phyloP scores from a whole-genome alignment of 1,139 yeast genomes.

The Suhomyces anneliseae region DNA sequence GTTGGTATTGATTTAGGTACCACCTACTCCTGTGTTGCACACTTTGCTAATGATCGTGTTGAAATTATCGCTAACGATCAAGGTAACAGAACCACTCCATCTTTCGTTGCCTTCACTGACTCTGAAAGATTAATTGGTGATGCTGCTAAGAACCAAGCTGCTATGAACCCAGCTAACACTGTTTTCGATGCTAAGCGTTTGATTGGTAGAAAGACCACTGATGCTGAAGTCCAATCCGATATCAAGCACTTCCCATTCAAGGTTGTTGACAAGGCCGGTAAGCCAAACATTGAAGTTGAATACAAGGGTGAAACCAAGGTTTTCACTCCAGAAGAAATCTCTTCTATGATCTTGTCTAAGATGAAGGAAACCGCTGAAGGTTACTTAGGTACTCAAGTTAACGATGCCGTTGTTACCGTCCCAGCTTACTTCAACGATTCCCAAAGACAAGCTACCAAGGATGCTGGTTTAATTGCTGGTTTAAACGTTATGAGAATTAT shows the following conservation, averaged over 20 bases:
- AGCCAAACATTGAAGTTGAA: constrained; percentile 62
- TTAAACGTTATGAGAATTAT: constrained; percentile 59
- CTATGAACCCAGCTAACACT: constrained; percentile 65
- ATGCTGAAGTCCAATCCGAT: constrained; percentile 57
- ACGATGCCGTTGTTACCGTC: constrained; percentile 75
- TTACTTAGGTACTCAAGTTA: constrained; percentile 60
- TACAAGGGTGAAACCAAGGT: constrained; percentile 64
- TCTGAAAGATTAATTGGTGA: constrained; percentile 70
- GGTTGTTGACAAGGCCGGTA: constrained; percentile 55
- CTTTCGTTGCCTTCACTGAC: constrained; percentile 68
- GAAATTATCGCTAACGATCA: constrained; percentile 71
- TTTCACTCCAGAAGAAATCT: constrained; percentile 66
- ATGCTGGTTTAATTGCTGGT: constrained; percentile 63
- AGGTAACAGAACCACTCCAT: constrained; percentile 73
- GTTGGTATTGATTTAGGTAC: constrained; percentile 87
- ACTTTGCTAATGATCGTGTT: constrained; percentile 67
- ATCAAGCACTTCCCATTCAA: constrained; percentile 66
- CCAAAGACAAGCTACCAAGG: constrained; percentile 64
- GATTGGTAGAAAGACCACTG: constrained; percentile 64
- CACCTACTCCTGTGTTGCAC: constrained; percentile 82
- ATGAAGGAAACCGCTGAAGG: constrained; percentile 71
- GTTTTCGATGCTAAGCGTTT: constrained; percentile 69
- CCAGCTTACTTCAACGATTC: constrained; percentile 65
- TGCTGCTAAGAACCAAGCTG: constrained; percentile 73
- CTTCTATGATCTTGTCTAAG: constrained; percentile 64